phyloP scores from a whole-genome alignment of 306 rosid genomes.

The Quercus ilex region DNA sequence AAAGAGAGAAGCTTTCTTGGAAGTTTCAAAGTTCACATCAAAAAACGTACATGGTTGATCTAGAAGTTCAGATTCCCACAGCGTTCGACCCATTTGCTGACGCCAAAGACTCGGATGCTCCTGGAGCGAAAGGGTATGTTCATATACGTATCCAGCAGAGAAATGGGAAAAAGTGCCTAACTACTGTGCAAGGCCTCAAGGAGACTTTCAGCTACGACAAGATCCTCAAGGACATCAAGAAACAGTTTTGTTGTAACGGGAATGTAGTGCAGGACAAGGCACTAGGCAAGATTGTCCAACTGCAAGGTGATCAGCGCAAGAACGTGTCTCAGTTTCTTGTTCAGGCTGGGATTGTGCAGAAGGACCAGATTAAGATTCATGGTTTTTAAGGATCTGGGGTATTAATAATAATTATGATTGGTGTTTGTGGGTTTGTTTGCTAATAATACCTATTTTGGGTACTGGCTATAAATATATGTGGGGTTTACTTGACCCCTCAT shows the following conservation, averaged over 20 bases:
- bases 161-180: conserved; percentile 82
- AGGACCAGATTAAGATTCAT: conserved; percentile 84
- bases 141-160: conserved; percentile 86
- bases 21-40: background rate
- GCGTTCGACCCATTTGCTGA: conserved; percentile 79
- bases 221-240: conserved; percentile 81
- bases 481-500: no score
- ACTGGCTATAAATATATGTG: background rate
- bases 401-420: background rate
- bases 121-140: conserved; percentile 68
- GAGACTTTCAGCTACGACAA: conserved; percentile 72
- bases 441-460: background rate
- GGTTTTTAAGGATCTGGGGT: conserved; percentile 49
- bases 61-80: conserved; percentile 47
- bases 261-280: conserved; percentile 92
- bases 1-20: background rate
- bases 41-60: conserved; percentile 75
- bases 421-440: background rate
- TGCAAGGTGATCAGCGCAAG: conserved; percentile 92
- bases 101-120: conserved; percentile 65
- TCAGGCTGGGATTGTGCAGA: conserved; percentile 59
- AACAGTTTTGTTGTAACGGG: conserved; percentile 88
- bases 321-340: conserved; percentile 68
- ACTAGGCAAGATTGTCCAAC: conserved; percentile 80
- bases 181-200: conserved; percentile 86